These are phyloP conservation scores for Volvox africanus DNA, from an alignment of 139 green algal genomes.

Conservation along the genomic window DNA sequence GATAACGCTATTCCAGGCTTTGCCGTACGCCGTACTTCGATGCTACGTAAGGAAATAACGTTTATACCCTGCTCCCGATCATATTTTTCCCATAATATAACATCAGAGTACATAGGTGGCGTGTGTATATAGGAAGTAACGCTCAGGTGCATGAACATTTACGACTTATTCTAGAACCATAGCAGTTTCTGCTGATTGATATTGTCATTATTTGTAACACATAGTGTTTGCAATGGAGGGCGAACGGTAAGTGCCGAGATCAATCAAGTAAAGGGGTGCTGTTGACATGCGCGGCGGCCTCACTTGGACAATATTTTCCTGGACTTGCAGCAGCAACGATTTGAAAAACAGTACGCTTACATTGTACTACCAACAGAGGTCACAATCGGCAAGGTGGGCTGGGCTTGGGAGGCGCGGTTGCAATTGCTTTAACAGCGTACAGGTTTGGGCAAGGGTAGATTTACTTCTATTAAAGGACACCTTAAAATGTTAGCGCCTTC, in stretches of 20 bases:
- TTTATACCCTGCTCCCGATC: too few species aligned
- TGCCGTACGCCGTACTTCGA: slow-evolving; percentile 6
- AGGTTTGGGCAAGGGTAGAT: too few species aligned
- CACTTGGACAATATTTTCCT: not conserved
- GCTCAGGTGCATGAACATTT: too few species aligned
- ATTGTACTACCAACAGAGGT: slow-evolving; percentile 28
- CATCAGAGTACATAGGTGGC: too few species aligned
- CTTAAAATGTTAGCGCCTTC: not conserved
- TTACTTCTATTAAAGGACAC: not conserved
- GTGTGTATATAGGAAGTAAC: too few species aligned
- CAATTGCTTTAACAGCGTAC: too few species aligned
- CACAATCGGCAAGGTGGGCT: slow-evolving; percentile 25
- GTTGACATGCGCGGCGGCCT: slow-evolving; percentile 2
- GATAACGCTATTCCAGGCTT: not conserved
- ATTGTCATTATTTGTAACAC: not conserved
- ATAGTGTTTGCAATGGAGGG: not conserved
- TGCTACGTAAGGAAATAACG: not conserved
- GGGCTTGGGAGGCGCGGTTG: too few species aligned
- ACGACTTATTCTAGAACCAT: too few species aligned
- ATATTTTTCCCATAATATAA: too few species aligned
- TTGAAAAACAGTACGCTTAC: slow-evolving; percentile 22
- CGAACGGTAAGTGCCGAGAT: not conserved
- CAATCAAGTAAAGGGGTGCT: not conserved
- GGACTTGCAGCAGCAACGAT: not conserved
- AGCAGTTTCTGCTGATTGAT: not conserved